A percentile compares a stretch with the other conserved stretches of the same genome.
Conservation (phyloP, 208 protist genomes). For the Vickermania ingenoplastis region DNA sequence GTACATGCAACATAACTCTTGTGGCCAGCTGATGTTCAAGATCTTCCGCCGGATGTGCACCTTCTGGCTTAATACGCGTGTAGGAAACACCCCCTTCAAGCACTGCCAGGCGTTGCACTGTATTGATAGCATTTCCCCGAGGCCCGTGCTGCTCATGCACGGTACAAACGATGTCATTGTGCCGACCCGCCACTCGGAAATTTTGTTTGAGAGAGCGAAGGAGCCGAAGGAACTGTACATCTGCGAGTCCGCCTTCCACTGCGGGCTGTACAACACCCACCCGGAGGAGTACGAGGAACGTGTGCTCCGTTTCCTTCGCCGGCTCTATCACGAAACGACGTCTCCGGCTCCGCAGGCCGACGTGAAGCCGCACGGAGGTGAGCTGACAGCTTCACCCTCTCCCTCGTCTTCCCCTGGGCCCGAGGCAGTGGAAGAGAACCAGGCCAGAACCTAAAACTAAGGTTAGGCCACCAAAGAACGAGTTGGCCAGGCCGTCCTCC, state of each 20-base stretch:
- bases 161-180: constrained; percentile 82
- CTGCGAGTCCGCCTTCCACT: constrained; percentile 79
- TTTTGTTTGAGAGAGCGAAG: constrained; percentile 61
- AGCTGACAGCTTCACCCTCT: no score
- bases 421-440: no score
- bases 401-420: no score
- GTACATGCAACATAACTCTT: constrained; percentile 55
- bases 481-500: no score
- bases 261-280: constrained; percentile 81
- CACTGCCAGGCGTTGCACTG: constrained; percentile 81
- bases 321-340: constrained; percentile 14
- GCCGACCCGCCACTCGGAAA: constrained; percentile 67
- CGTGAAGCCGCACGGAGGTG: constrained; percentile 8
- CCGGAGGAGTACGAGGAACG: constrained; percentile 67
- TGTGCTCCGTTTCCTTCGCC: constrained; percentile 51
- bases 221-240: constrained; percentile 86
- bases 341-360: background rate
- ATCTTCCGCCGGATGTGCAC: constrained; percentile 49
- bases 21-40: constrained; percentile 53
- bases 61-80: constrained; percentile 81
- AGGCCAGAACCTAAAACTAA: no score
- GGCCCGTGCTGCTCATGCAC: constrained; percentile 86
- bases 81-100: constrained; percentile 77
- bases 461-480: no score
- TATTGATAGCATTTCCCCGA: constrained; percentile 59